These are phyloP conservation scores for Pseudevernia furfuracea DNA, from an alignment of 495 filamentous ascomycete species.

Conservation along the genomic window DNA sequence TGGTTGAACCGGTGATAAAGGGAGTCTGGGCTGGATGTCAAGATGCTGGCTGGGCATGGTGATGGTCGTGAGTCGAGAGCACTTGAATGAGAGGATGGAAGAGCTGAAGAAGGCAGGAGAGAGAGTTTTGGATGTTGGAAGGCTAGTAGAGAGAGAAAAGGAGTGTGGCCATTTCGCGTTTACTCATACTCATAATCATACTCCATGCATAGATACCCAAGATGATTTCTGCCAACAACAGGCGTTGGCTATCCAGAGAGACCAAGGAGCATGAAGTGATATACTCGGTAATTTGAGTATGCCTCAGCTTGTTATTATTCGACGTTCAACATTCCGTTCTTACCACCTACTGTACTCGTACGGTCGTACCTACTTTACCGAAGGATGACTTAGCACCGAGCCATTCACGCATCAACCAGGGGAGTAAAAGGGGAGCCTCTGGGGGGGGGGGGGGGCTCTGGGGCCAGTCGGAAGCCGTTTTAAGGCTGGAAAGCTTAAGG, in stretches of 20 bases:
- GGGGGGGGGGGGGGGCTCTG: too few species aligned
- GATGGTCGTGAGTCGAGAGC: conserved; percentile 57
- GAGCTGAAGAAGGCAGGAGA: conserved; percentile 61
- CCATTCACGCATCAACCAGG: too few species aligned
- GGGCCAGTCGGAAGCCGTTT: not conserved
- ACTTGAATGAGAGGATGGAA: conserved; percentile 44
- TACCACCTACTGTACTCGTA: too few species aligned
- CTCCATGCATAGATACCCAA: conserved; percentile 6
- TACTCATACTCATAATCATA: too few species aligned
- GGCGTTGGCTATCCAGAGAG: not conserved
- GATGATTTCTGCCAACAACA: not conserved
- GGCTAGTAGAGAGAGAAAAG: conserved; percentile 46
- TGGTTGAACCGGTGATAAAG: conserved; percentile 73
- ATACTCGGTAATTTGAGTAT: too few species aligned
- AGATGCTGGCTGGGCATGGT: conserved; percentile 84
- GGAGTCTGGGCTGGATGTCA: conserved; percentile 81
- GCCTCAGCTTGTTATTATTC: too few species aligned
- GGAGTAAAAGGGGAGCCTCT: too few species aligned
- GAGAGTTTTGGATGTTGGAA: conserved; percentile 68
- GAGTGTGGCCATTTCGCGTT: conserved; percentile 5
- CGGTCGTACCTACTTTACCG: too few species aligned
- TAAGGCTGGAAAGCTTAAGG: not conserved
- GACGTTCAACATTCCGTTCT: too few species aligned
- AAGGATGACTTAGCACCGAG: too few species aligned
- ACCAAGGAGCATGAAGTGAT: not conserved